Evolutionary conservation across 179 eudicot species (phyloP), one percentile per base, ranked within the genome.

Genomic region (Silene noctiflora): DNA sequence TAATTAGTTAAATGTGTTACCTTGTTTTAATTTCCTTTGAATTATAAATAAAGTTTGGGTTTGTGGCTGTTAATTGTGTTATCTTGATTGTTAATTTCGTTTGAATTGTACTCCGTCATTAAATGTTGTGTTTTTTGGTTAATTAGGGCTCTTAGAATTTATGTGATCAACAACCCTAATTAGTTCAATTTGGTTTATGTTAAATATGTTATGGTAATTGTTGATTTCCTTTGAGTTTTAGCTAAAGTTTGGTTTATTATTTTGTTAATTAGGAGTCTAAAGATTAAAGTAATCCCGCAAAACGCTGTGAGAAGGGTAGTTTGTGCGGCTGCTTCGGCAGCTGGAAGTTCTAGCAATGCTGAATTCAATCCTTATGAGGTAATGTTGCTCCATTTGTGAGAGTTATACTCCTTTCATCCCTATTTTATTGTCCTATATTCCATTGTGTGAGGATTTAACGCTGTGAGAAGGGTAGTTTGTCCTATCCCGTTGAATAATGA

Each of bases 341-440:
- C 96, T 59, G 97, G 93, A 67, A 89, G 88, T 81, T 83, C 91
- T 5, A 81, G 91, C 16, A 85, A 84, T 67, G 82, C 79, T 61
- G 89, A 91, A 29, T 72, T 71, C 0, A 88, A 91, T 69, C 98
- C 97, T 6, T 94, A 94, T 73, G 88, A 94, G 89, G 98, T 94
- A 78, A 31, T 39, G 21, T 55, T 35, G 16, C 19, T 51, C 39
- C 20, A 6, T 73, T 19, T 2, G 2, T 48, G 16, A 48, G 3
- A 0, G 10, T 48, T 10, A 0, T 48, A 48, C 56, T 48, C 16
- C 56, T 8, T 8, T 11, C 14, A 48, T 48, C 56, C 56, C 56
- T 0, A 48, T 10, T 10, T 48, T 14, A 48, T 48, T 9, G 55
- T 11, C 55, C 9, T 35, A 48, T 48, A 8, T 13, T 10, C 13